Conservation (phyloP, 2,329 filamentous ascomycete genomes). For the Chaetomium strumarium region DNA sequence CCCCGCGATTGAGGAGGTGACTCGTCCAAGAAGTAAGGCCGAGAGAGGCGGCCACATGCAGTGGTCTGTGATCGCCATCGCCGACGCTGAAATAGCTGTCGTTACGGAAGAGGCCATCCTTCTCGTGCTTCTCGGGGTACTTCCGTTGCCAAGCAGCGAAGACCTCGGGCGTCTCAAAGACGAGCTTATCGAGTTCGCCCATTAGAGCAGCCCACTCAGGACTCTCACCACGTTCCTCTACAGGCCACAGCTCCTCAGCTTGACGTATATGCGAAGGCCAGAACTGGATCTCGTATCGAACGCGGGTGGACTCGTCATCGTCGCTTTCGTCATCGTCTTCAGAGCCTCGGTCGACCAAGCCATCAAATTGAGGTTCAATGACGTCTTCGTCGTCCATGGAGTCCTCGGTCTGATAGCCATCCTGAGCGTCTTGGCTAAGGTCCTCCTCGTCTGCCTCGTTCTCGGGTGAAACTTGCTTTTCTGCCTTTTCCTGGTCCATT, state of each 20-base stretch:
- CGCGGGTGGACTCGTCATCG: not conserved
- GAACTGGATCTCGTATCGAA: slow-evolving; percentile 20
- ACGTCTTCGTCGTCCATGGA: slow-evolving; percentile 18
- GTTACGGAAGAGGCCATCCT: not conserved
- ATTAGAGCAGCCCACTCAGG: slow-evolving; percentile 15
- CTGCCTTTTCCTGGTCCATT: not conserved
- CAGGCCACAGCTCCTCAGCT: slow-evolving; percentile 16
- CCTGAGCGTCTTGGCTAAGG: not conserved
- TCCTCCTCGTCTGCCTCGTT: not conserved
- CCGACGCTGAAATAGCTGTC: not conserved
- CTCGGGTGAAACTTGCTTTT: not conserved
- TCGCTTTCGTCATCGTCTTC: not conserved
- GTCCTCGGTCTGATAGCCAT: slow-evolving; percentile 4
- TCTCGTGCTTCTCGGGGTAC: not conserved
- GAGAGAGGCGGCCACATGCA: slow-evolving; percentile 18
- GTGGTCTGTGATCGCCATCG: slow-evolving; percentile 5
- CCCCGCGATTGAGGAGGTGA: slow-evolving; percentile 13
- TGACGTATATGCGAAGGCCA: slow-evolving; percentile 18
- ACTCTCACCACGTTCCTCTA: slow-evolving; percentile 14
- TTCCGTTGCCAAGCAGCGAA: slow-evolving; percentile 18
- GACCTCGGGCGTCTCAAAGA: slow-evolving; percentile 5
- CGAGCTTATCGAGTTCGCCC: slow-evolving; percentile 20
- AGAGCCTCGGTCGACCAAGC: not conserved
- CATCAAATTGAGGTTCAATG: not conserved
- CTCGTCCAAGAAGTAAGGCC: slow-evolving; percentile 13